A percentile compares a stretch with the other conserved stretches of the same genome.
These are phyloP conservation scores for Kodamaea derodonti DNA, from an alignment of 1,139 yeast genomes.

Conservation along the genomic window DNA sequence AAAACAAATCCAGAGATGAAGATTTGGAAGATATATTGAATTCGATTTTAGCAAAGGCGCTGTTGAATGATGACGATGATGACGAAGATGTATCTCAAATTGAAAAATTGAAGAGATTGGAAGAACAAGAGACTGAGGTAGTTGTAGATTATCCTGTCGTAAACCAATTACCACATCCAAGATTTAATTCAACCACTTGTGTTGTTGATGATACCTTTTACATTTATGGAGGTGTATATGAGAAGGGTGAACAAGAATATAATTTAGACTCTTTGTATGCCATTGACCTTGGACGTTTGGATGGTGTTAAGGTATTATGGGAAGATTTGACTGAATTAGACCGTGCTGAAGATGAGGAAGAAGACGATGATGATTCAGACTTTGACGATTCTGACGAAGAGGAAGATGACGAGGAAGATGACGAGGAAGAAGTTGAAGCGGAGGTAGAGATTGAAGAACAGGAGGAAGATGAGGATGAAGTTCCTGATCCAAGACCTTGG, in stretches of 20 bases:
- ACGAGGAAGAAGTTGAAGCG: conserved; percentile 49
- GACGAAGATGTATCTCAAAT: conserved; percentile 40
- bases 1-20: conserved; percentile 60
- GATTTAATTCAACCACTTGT: conserved; percentile 84
- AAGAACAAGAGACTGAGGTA: conserved; percentile 28
- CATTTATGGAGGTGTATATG: conserved; percentile 92
- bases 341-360: conserved; percentile 52
- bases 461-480: conserved; percentile 60
- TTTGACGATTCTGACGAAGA: conserved; percentile 59
- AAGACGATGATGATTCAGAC: conserved; percentile 62
- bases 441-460: conserved; percentile 60
- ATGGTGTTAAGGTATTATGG: conserved; percentile 88
- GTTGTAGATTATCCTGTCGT: conserved; percentile 51
- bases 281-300: conserved; percentile 79
- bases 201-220: conserved; percentile 82
- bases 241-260: conserved; percentile 80
- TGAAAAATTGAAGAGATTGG: conserved; percentile 35
- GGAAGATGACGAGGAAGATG: conserved; percentile 48
- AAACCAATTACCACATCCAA: conserved; percentile 73
- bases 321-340: conserved; percentile 71
- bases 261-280: conserved; percentile 82
- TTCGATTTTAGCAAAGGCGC: conserved; percentile 67
- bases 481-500: conserved; percentile 94
- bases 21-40: conserved; percentile 81
- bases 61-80: conserved; percentile 58